Conservation (phyloP, 768 basidiomycete genomes). For the Amanita inopinata region DNA sequence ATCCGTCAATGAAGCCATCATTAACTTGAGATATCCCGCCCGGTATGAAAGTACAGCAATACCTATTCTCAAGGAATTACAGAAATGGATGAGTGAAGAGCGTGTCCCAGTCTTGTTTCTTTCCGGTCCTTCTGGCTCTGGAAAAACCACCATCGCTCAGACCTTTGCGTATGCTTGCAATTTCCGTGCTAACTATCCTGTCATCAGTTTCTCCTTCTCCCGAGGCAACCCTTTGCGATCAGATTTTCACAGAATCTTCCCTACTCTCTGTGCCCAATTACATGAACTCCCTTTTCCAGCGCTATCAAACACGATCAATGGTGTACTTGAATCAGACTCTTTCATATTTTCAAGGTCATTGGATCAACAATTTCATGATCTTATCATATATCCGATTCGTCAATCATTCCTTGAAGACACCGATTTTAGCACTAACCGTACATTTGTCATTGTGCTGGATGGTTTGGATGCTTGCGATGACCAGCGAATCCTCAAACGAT, state of each 20-base stretch:
- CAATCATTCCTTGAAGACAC: background rate
- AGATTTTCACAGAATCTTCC: background rate
- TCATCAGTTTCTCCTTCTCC: conserved; percentile 1
- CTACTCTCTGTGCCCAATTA: background rate
- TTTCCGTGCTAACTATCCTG: background rate
- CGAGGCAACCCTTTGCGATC: background rate
- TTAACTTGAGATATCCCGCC: background rate
- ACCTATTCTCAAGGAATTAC: background rate
- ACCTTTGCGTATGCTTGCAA: background rate
- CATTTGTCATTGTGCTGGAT: background rate
- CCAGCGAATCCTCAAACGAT: background rate
- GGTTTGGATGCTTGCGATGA: conserved; percentile 5
- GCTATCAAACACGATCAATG: background rate
- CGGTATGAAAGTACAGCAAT: background rate
- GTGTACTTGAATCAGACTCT: background rate
- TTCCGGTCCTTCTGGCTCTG: background rate
- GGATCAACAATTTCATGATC: background rate
- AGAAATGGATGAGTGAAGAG: background rate
- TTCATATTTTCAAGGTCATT: conserved; percentile 2
- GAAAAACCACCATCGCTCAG: conserved; percentile 1
- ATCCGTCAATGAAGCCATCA: background rate
- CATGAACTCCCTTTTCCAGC: background rate
- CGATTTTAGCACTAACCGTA: background rate
- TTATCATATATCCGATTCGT: background rate
- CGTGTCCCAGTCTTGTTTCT: background rate